Conservation (phyloP, 495 filamentous ascomycete genomes). For the Neurospora sp. region DNA sequence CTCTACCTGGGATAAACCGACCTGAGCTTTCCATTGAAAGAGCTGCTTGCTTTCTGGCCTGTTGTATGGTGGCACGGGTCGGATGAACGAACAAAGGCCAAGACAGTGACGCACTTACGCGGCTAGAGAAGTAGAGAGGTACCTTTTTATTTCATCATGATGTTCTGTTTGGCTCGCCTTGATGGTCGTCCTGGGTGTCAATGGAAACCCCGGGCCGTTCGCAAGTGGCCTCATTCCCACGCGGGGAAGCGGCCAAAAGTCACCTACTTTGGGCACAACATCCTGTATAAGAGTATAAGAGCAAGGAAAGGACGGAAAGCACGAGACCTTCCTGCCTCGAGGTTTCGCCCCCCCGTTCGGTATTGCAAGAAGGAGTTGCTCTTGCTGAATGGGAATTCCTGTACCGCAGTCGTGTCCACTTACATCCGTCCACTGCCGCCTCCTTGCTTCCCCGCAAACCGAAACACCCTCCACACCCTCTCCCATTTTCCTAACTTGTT, state of each 20-base stretch:
- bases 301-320: neutral
- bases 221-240: neutral
- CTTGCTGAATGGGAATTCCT: neutral
- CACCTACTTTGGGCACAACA: neutral
- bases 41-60: neutral
- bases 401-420: neutral
- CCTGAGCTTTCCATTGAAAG: neutral
- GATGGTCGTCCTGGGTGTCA: no score
- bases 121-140: neutral
- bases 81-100: neutral
- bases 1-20: neutral
- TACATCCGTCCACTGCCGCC: neutral
- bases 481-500: neutral
- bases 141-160: neutral
- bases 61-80: neutral
- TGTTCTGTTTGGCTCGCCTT: no score
- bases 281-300: neutral
- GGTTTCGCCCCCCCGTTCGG: neutral
- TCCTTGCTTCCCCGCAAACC: neutral
- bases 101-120: neutral
- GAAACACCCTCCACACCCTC: neutral
- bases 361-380: neutral
- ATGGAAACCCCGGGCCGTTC: neutral
- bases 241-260: neutral
- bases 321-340: neutral